phyloP scores from a whole-genome alignment of 2,329 filamentous ascomycete species.

The Colletotrichum godetiae region DNA sequence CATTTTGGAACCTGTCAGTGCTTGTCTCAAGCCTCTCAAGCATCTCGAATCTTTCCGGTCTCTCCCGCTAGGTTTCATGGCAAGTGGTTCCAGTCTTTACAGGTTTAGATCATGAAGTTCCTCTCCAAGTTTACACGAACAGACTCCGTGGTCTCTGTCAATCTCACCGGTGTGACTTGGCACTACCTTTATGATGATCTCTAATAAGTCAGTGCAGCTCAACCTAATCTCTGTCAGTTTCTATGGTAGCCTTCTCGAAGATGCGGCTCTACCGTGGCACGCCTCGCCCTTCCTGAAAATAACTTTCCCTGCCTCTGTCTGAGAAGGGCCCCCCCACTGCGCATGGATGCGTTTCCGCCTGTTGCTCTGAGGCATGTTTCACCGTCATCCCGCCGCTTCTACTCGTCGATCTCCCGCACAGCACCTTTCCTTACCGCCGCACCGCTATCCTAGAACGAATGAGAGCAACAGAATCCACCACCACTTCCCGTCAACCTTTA shows the following conservation, averaged over 20 bases:
- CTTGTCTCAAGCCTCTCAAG: constrained; percentile 8
- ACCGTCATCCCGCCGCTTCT: constrained; percentile 21
- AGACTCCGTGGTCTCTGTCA: neutral
- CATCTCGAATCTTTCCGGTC: neutral
- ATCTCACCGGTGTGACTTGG: neutral
- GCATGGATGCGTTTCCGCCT: constrained; percentile 32
- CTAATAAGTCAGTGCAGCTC: neutral
- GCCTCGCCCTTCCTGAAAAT: constrained; percentile 11
- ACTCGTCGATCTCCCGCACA: constrained; percentile 33
- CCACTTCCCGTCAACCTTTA: neutral
- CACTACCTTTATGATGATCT: neutral
- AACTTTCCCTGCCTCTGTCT: constrained; percentile 10
- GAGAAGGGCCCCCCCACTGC: constrained; percentile 21
- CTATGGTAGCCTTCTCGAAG: neutral
- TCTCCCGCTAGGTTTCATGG: neutral
- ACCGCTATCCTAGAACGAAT: neutral
- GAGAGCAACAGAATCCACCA: neutral
- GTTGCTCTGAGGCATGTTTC: constrained; percentile 33
- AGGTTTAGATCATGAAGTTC: neutral
- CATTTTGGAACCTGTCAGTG: constrained; percentile 18
- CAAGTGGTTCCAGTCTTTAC: neutral
- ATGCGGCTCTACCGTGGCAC: neutral
- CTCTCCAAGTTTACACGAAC: neutral
- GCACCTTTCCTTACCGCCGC: neutral
- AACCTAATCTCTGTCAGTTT: neutral